Evolutionary conservation across 83 land plant species (phyloP).

Genomic region (Picea mariana): DNA sequence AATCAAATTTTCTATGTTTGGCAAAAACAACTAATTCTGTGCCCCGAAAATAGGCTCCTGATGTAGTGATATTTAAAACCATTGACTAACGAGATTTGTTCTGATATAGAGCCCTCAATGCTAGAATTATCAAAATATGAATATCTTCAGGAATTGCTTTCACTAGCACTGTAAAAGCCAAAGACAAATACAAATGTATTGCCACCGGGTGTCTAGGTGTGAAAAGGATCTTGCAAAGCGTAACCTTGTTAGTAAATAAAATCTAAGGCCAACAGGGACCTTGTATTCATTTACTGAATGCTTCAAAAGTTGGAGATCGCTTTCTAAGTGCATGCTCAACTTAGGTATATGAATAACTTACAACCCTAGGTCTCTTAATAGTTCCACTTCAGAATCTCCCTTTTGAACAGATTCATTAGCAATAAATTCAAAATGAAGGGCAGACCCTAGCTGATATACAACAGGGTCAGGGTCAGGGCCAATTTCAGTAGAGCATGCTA

Average conservation of each 20-base stretch:
- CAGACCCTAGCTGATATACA: conserved; percentile 63
- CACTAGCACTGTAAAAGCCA: conserved; percentile 82
- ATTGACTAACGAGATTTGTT: no score
- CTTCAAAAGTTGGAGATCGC: conserved; percentile 70
- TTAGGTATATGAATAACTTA: conserved; percentile 78
- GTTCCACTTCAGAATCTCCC: not conserved
- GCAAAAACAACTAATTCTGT: no score
- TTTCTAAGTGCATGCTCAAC: conserved; percentile 32
- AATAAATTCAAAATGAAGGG: conserved; percentile 97
- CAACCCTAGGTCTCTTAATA: no score
- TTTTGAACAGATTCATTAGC: conserved; percentile 31
- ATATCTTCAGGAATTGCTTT: conserved; percentile 42
- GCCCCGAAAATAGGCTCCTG: no score
- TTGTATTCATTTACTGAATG: conserved; percentile 58
- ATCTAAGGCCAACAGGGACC: conserved; percentile 72
- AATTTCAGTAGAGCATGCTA: conserved; percentile 76
- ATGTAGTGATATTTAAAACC: no score
- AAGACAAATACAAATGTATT: conserved; percentile 78
- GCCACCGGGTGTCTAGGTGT: conserved; percentile 52
- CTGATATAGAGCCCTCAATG: no score
- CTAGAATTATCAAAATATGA: no score
- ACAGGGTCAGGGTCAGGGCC: conserved; percentile 28
- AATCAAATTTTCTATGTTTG: no score
- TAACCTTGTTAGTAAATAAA: conserved; percentile 82
- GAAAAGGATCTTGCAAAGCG: conserved; percentile 91